phyloP scores from a whole-genome alignment of 257 asterid species.

The Vinca minor region DNA sequence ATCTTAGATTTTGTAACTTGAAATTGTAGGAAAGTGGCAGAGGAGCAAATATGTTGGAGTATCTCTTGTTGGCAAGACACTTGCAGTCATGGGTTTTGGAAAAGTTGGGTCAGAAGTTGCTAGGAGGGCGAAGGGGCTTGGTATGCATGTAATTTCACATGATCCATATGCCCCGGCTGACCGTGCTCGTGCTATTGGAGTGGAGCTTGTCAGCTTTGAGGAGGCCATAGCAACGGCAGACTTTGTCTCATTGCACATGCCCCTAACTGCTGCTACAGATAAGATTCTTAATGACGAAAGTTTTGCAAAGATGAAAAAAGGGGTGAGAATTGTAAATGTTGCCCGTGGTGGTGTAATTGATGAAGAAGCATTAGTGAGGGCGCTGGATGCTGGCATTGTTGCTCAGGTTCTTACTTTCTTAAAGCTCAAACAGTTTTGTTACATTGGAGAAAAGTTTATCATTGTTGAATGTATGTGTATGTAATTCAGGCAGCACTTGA shows the following conservation, averaged over 20 bases:
- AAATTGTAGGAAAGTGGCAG: constrained; percentile 68
- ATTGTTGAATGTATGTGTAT: not conserved
- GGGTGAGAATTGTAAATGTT: constrained; percentile 78
- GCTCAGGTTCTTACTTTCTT: constrained; percentile 58
- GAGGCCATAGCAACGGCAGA: constrained; percentile 73
- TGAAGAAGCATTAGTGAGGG: constrained; percentile 84
- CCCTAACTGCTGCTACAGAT: constrained; percentile 69
- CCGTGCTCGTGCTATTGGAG: constrained; percentile 91
- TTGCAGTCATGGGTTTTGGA: constrained; percentile 96
- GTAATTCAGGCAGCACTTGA: constrained; percentile 86
- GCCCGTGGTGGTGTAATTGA: constrained; percentile 99
- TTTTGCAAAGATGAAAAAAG: constrained; percentile 91
- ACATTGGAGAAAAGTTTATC: not conserved
- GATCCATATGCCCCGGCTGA: constrained; percentile 95
- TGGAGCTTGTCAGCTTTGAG: constrained; percentile 82
- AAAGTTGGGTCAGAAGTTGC: constrained; percentile 99
- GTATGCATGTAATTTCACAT: constrained; percentile 89
- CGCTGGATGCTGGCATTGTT: constrained; percentile 82
- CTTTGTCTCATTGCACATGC: constrained; percentile 93
- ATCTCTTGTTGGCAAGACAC: constrained; percentile 88
- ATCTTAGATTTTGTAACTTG: not conserved
- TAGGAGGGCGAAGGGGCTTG: constrained; percentile 91
- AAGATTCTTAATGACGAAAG: constrained; percentile 71
- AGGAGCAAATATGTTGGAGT: constrained; percentile 92
- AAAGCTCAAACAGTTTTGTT: not conserved